Evolutionary conservation across 192 early-diverging fungal genomes (phyloP).

Genomic region (Martensiomyces pterosporus): DNA sequence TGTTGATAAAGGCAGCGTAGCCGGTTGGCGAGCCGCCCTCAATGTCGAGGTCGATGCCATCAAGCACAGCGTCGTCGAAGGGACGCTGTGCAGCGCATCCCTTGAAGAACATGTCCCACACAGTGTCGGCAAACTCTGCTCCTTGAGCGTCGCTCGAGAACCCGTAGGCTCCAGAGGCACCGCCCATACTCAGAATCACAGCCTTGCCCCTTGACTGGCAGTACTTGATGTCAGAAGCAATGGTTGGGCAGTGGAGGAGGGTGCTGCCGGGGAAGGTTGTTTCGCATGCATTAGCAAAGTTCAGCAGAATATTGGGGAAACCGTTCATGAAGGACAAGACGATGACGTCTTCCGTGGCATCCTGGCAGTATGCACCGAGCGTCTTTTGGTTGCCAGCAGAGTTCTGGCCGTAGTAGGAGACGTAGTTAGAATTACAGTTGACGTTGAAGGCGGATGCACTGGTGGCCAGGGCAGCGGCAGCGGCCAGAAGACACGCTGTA

Average conservation of each 20-base stretch:
- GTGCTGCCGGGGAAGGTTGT: constrained; percentile 55
- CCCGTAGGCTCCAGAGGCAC: constrained; percentile 57
- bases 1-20: constrained; percentile 50
- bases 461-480: constrained; percentile 1
- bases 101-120: constrained; percentile 60
- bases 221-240: no score
- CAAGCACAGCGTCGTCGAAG: constrained; percentile 56
- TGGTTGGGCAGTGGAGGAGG: no score
- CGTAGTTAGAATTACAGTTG: constrained; percentile 45
- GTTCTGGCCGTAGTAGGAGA: constrained; percentile 50
- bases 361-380: constrained; percentile 56
- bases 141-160: constrained; percentile 48
- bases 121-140: constrained; percentile 47
- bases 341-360: constrained; percentile 57
- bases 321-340: constrained; percentile 60
- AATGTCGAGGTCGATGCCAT: no score
- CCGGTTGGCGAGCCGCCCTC: constrained; percentile 47
- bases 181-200: constrained; percentile 63
- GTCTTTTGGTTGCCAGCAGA: constrained; percentile 40
- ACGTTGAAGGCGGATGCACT: constrained; percentile 24
- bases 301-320: constrained; percentile 54
- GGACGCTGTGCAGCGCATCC: constrained; percentile 54
- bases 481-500: constrained; percentile 2
- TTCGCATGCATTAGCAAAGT: constrained; percentile 62
- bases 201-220: constrained; percentile 60